phyloP scores from a whole-genome alignment of 257 asterid species.

The Capsicum chinense region DNA sequence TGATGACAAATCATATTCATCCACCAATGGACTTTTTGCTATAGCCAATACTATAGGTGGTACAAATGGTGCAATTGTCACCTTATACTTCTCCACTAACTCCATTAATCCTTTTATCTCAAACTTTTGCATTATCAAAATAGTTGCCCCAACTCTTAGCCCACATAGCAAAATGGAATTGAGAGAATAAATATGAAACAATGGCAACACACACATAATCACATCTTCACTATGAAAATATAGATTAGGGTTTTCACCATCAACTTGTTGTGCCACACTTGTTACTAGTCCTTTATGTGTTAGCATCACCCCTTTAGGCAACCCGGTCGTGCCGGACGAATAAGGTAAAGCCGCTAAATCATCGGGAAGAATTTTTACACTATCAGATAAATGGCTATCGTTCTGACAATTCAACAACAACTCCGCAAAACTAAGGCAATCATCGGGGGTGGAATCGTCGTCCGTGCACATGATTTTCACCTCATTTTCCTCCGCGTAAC shows the following conservation, averaged over 20 bases:
- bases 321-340: constrained; percentile 50
- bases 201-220: constrained; percentile 46
- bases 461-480: constrained; percentile 37
- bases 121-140: constrained; percentile 45
- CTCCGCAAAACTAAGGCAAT: constrained; percentile 36
- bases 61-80: constrained; percentile 49
- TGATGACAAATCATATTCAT: constrained; percentile 42
- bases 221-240: constrained; percentile 43
- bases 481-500: constrained; percentile 10
- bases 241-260: constrained; percentile 49
- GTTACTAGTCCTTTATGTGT: constrained; percentile 47
- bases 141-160: constrained; percentile 46
- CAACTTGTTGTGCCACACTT: constrained; percentile 49
- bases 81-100: constrained; percentile 39
- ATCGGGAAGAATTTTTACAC: constrained; percentile 29
- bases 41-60: constrained; percentile 48
- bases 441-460: constrained; percentile 13
- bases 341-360: constrained; percentile 44
- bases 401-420: neutral
- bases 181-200: constrained; percentile 47
- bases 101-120: constrained; percentile 42
- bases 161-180: constrained; percentile 45
- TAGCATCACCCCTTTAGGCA: constrained; percentile 48
- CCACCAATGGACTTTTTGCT: constrained; percentile 41
- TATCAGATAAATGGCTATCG: constrained; percentile 24